phyloP scores from a whole-genome alignment of 345 rosid genomes.

The Salix koriyanagi region DNA sequence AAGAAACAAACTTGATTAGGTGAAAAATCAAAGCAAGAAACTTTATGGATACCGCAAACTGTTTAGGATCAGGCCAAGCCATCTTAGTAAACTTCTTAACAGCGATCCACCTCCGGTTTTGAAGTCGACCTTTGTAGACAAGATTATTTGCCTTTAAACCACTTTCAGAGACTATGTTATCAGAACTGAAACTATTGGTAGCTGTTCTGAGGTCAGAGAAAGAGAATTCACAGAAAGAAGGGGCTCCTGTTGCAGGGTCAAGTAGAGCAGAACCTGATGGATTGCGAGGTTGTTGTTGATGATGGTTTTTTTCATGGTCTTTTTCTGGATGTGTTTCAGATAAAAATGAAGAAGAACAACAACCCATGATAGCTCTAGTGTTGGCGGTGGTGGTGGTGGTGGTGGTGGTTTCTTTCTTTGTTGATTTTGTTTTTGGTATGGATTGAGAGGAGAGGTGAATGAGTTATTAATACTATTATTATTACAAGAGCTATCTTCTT shows the following conservation, averaged over 20 bases:
- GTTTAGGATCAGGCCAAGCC: constrained; percentile 87
- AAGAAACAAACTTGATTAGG: background rate
- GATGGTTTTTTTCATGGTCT: constrained; percentile 17
- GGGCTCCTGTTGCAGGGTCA: constrained; percentile 35
- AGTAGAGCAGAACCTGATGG: constrained; percentile 29
- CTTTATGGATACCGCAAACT: constrained; percentile 46
- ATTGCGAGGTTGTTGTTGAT: constrained; percentile 19
- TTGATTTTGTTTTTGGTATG: background rate
- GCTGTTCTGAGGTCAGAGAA: constrained; percentile 63
- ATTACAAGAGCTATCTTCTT: background rate
- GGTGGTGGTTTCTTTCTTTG: background rate
- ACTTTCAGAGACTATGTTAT: constrained; percentile 68
- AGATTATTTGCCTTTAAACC: constrained; percentile 52
- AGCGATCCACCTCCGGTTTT: constrained; percentile 70
- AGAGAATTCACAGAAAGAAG: constrained; percentile 67
- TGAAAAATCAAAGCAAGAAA: background rate
- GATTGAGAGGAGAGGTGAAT: background rate
- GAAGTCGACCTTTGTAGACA: constrained; percentile 68
- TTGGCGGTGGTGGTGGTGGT: background rate
- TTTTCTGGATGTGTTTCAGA: constrained; percentile 38
- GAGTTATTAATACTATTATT: background rate
- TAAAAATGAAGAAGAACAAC: constrained; percentile 58
- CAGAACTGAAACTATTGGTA: constrained; percentile 62
- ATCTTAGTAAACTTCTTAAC: constrained; percentile 73
- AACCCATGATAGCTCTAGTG: constrained; percentile 50